Evolutionary conservation across 768 basidiomycete genomes (phyloP), one percentile per base, ranked within the genome.

Genomic region (Boletellus ananas): DNA sequence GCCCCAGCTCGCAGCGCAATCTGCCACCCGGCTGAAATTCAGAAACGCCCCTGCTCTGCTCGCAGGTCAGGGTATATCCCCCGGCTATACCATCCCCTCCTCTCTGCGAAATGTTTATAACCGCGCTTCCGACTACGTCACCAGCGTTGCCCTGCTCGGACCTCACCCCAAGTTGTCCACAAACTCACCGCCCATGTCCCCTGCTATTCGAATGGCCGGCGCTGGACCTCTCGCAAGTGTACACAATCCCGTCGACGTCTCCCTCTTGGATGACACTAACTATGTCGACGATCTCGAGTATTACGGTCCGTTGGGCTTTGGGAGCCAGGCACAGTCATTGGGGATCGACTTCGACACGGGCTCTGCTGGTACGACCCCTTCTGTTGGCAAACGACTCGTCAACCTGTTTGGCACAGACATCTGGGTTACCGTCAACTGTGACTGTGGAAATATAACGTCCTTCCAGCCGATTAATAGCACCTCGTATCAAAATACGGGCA

Each of bases 301-400:
- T 59, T 80, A 76, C 47, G 64, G 66, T 18, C 31, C 36, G 5
- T 46, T 84, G 41, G 33, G 55, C 6, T 71, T 87, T 45, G 87
- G 86, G 10, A 80, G 80, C 16, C 77, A 78, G 1, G 56, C 68
- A 1, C 83, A 85, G 62, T 45, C 54, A 18, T 58, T 87, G 16
- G 70, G 73, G 3, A 74, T 87, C 31, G 79, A 84, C 62, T 69
- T 87, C 55, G 86, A 88, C 63, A 87, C 85, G 3, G 83, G 85
- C 43, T 83, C 80, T 7, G 57, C 61, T 17, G 61, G 61, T 64
- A 31, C 9, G 54, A 1, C 35, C 2, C 16, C 14, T 16, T 29
- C 17, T 21, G 13, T 47, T n/a, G 6, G 16, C 8, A 29, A 23
- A 16, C 4, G 0, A 8, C 8, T 9, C 21, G 25, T 27, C 33